phyloP scores from a whole-genome alignment of 805 yeast species.

The Yamadazyma sp. region DNA sequence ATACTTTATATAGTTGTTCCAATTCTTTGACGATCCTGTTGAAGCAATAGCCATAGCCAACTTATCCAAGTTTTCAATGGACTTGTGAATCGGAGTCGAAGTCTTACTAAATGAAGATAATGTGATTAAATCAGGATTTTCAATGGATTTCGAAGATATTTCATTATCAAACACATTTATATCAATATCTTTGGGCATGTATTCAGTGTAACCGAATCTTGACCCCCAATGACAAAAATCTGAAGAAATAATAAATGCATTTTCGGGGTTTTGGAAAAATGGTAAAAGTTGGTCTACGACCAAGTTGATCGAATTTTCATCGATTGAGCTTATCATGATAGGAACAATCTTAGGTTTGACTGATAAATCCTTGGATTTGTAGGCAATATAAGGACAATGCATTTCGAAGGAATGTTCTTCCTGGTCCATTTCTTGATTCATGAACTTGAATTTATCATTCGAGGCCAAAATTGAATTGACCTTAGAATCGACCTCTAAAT shows the following conservation, averaged over 20 bases:
- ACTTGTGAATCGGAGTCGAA: slow-evolving; percentile 55
- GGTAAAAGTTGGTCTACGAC: slow-evolving; percentile 51
- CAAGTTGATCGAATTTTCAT: slow-evolving; percentile 37
- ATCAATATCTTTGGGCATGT: slow-evolving; percentile 15
- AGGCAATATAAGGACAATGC: slow-evolving; percentile 79
- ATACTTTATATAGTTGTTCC: slow-evolving; percentile 61
- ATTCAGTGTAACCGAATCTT: slow-evolving; percentile 42
- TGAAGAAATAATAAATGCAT: slow-evolving; percentile 76
- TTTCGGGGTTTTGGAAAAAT: slow-evolving; percentile 50
- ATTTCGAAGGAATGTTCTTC: slow-evolving; percentile 93
- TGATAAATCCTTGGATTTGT: slow-evolving; percentile 35
- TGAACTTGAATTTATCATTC: slow-evolving; percentile 39
- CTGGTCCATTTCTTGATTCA: slow-evolving; percentile 63
- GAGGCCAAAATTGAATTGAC: slow-evolving; percentile 31
- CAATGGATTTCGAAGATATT: not conserved
- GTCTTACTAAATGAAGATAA: slow-evolving; percentile 9
- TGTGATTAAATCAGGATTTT: slow-evolving; percentile 1
- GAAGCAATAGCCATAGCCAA: slow-evolving; percentile 64
- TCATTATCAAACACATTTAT: slow-evolving; percentile 8
- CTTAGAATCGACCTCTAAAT: slow-evolving; percentile 60
- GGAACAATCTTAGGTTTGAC: slow-evolving; percentile 61
- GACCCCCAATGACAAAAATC: slow-evolving; percentile 94
- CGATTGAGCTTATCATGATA: slow-evolving; percentile 68
- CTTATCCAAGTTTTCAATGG: slow-evolving; percentile 72
- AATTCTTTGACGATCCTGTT: slow-evolving; percentile 51